Conservation (phyloP, 176 grass and related monocot species). For the Bromus sterilis region DNA sequence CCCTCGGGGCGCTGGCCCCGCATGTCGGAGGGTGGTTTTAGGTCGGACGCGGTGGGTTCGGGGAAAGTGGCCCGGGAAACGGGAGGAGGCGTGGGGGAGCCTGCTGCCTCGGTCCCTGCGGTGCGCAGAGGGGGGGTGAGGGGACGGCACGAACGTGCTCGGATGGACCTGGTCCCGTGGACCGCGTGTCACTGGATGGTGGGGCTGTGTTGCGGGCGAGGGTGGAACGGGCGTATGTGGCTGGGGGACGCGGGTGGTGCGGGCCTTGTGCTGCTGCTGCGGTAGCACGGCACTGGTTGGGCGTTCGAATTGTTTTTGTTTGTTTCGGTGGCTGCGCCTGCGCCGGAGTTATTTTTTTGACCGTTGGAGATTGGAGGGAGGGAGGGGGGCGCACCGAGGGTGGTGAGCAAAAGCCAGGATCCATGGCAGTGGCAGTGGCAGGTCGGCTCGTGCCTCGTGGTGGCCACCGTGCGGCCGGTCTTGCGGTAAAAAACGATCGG, state of each 20-base stretch:
- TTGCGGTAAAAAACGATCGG: neutral
- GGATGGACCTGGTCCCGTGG: neutral
- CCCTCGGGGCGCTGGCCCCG: fast-evolving
- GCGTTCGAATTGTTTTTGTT: slow-evolving; percentile 4
- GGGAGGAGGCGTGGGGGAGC: neutral
- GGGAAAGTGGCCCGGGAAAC: neutral
- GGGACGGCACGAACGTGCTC: neutral
- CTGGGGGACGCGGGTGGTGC: neutral
- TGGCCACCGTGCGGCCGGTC: neutral
- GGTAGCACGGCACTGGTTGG: neutral
- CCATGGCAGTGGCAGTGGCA: too few relatives aligned
- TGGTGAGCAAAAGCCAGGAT: neutral
- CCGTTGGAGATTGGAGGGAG: slow-evolving; percentile 27
- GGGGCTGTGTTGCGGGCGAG: too few relatives aligned
- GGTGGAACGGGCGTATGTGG: neutral
- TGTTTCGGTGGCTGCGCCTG: neutral
- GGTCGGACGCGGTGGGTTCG: neutral
- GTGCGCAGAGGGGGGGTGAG: neutral
- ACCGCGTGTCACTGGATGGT: fast-evolving
- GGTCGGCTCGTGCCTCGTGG: neutral
- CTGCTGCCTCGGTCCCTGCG: slow-evolving; percentile 8
- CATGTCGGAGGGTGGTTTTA: neutral
- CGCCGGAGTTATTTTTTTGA: neutral
- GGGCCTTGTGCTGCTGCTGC: neutral
- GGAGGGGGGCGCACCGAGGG: neutral